A percentile compares a stretch with the other conserved stretches of the same genome.
phyloP scores from a whole-genome alignment of 129 eudicot species.

The carrot (Daucus carota) region DH1_v3.0 NC_030382.2:39646501-39647000 shows the following conservation, averaged over 20 bases:
- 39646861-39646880: neutral
- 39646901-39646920: neutral
- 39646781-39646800: neutral
- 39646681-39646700: neutral
- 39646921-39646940: neutral
- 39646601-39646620: neutral
- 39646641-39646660: neutral
- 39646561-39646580: neutral
- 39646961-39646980: neutral
- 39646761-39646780: neutral
- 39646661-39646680: neutral
- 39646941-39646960: neutral
- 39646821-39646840: neutral
- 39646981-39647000: neutral
- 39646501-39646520: neutral
- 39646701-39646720: neutral
- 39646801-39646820: neutral
- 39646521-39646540: neutral
- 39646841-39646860: neutral
- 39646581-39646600: neutral
- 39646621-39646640: neutral
- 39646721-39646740: neutral
- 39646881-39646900: neutral
- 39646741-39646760: neutral
- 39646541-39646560: neutral